Base-by-base conservation (phyloP, 2,329 filamentous ascomycete species). In the Meredithiella fracta region DNA sequence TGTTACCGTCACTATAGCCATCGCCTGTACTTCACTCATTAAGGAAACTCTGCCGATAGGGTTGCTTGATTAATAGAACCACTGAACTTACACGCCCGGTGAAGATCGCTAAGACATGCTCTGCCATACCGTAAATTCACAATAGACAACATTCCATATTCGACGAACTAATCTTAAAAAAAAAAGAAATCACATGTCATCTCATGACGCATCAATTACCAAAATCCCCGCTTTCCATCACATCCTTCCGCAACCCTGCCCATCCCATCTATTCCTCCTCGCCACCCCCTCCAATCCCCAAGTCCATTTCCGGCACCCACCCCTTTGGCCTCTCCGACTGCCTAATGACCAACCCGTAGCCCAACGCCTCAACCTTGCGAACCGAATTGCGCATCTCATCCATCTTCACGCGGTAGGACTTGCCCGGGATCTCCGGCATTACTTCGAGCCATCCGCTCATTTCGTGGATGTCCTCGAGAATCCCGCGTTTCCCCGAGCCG, bases 251-350 rank as follows among this genome's bases (percentile, higher is more conserved):
- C 9, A 29, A 29, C 23, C 9, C 23, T 22, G 17, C 15, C 40
- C 2, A 22, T n/a, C 17, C n/a, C 15, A 17, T 44, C 31, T 38
- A 49, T 14, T 54, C 31, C 17, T 50, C 31, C 3, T 53, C 51
- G 14, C n/a, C 54, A 38, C 42, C 40, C 6, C 38, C 47, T 11
- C 37, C 40, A 5, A 22, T 47, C n/a, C 54, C 54, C 3, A 54
- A 56, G 17, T 60, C 59, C 65, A 86, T 68, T 65, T 95, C 90
- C 3, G 90, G 91, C 65, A 92, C 78, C 91, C 91, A 97, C 0
- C 91, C 91, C 65, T 85, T 86, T 0, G 91, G 91, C 60, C 89
- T 73, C 72, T 98, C 92, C 54, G 83, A 86, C 0, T 91, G 91
- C 54, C 92, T 76, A 22, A 98, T 86, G 29, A 84, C 80, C 62